A percentile compares a stretch with the other conserved stretches of the same genome.
Evolutionary conservation across 2,329 filamentous ascomycete genomes (phyloP).

Genomic region (Rugonectria rugulosa): DNA sequence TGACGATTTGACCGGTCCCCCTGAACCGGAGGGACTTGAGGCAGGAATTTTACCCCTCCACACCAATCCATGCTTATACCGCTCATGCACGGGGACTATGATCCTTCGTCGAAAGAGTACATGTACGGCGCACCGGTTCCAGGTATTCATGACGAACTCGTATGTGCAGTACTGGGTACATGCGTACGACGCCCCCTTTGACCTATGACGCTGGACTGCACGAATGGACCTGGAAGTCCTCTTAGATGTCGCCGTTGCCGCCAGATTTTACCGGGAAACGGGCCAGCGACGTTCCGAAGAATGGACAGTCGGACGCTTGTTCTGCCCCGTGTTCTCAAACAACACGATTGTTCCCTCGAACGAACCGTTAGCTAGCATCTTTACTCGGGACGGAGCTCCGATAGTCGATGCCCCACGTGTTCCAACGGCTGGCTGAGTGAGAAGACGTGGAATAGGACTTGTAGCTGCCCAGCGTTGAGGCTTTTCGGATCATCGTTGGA

Average conservation of each 20-base stretch:
- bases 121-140: background rate
- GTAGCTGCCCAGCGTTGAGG: background rate
- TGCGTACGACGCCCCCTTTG: constrained; percentile 2
- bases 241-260: constrained; percentile 2
- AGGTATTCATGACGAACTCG: background rate
- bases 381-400: constrained; percentile 5
- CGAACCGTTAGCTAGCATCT: background rate
- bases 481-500: background rate
- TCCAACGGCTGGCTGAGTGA: constrained; percentile 21
- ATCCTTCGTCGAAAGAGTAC: background rate
- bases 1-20: background rate
- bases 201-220: background rate
- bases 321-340: background rate
- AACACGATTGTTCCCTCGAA: background rate
- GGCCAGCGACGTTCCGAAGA: background rate
- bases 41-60: constrained; percentile 9
- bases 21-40: background rate
- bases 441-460: background rate
- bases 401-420: constrained; percentile 23
- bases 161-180: too few relatives aligned
- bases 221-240: constrained; percentile 6
- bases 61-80: background rate
- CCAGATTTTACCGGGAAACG: background rate
- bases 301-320: background rate
- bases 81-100: background rate